Evolutionary conservation across 768 basidiomycete genomes (phyloP), one percentile per base, ranked within the genome.

Genomic region (Lactifluus subvellereus): DNA sequence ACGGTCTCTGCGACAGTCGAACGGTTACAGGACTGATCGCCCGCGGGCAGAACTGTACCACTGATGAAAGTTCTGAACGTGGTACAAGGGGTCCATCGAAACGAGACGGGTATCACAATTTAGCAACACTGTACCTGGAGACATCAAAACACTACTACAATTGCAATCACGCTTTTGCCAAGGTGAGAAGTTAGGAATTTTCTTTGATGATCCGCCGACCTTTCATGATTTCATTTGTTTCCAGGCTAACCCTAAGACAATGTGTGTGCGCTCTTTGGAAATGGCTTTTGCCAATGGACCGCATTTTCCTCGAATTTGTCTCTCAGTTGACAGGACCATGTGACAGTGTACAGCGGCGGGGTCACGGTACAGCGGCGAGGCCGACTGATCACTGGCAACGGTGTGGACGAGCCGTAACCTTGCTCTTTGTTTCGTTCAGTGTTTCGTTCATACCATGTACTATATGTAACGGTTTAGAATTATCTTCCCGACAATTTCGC

Each of bases 101-200:
- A 9, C 18, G 32, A 51, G 8, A 47, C 33, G 27, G 3, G 14
- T 47, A 33, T 20, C 14, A 16, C 6, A 51, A 57, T 38, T 45
- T 16, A 22, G 33, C 4, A 38, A 38, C 37, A 11, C 20, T n/a
- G 57, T 48, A 48, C 57, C 56, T 57, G 61, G 50, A 62, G 50
- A 38, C 35, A 30, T 27, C 3, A 53, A 20, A 27, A 20, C 14
- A 37, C 11, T 33, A 20, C 13, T 38, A 27, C n/a, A n/a, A 33
- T 32, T 33, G n/a, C 37, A 42, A 42, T 35, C 22, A 48, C 30
- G 37, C 18, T n/a, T 54, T 30, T 27, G 27, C 47, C 18, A 38
- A 38, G 40, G 53, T 32, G 8, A 11, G 42, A 49, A 16, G 35
- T 33, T 37, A 16, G 16, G 42, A 6, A 13, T 35, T 43, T 45